Base-by-base conservation (phyloP, 2,329 filamentous ascomycete genomes). In the Ophiosphaerella narmari region DNA sequence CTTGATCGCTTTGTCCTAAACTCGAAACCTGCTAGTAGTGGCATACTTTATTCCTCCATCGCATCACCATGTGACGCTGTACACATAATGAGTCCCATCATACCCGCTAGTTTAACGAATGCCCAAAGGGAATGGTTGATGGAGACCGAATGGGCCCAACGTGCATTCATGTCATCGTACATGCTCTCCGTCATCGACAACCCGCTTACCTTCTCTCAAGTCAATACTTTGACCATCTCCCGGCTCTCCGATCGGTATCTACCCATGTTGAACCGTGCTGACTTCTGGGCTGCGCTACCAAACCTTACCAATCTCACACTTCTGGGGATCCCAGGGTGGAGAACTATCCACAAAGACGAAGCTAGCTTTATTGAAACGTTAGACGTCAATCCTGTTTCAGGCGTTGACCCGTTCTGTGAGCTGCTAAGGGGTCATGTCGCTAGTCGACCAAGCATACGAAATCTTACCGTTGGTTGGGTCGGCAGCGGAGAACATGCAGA, bases 91-190 rank as follows among this genome's bases (percentile, higher is more conserved):
- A 62, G 57, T 45, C 64, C 71, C 4, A 66, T 86, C n/a, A 77
- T 80, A 35, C 85, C 85, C 3, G 74, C 75, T 2, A 73, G 76
- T 29, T 77, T 89, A n/a, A 82, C 81, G 1, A 77, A 77, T 50
- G 77, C 82, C n/a, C 87, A 90, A 66, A 83, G 80, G 44, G 85
- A 88, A 67, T 86, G 87, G 82, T 71, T 90, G 1, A 73, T 87
- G 33, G 86, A 89, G 66, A 82, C 85, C 3, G 82, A 85, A 44
- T 88, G 86, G 84, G 86, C 86, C 6, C 86, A 89, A 56, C 77
- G 82, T 45, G 86, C 86, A 14, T 86, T 89, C 65, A 76, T 89
- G 39, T 82, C 86, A 41, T 87, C 86, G 1, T 89, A 86, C 58
- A 80, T 85, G 56, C 80, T 88, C 40, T 81, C 84, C 1, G 70